Base-by-base conservation (phyloP, 805 yeast species). In the Starmera amethionina region DNA sequence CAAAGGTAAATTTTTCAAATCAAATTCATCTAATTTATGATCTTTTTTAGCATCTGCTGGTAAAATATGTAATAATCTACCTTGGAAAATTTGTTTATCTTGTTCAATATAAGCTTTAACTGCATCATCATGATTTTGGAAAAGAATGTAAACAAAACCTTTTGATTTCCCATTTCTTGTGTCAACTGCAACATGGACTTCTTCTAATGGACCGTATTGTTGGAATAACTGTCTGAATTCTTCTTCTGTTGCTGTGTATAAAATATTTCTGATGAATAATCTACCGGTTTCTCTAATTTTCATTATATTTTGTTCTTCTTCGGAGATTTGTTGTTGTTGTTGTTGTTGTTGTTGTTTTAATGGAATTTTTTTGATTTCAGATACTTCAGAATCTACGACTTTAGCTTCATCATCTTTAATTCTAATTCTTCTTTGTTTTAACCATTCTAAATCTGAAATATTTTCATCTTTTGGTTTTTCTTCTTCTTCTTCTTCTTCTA, bases 21-120 rank as follows among this genome's bases (percentile, higher is more conserved):
- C 97, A 60, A 85, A 87, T 56, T 93, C 98, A 58, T 88, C 96
- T 35, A 93, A 63, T 42, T 77, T 72, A 55, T 87, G 95, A 38
- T 78, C 81, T 46, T 88, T 84, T 61, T 87, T 87, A 37, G 73
- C 76, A 38, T 86, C 80, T 3, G 82, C 97, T 13, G 96, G 89
- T 40, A 93, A 63, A 44, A 93, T 82, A 60, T 93, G 98, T 38
- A 93, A 62, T 39, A 93, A 69, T 51, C 98, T 77, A 39, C 98
- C 98, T 63, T 93, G 97, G 67, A 85, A 90, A 56, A 85, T 82
- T 54, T 83, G 82, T 53, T 86, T 88, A 60, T 93, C 98, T 38
- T 89, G 66, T 12, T 70, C 73, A 30, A 70, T 60, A 56, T 69
- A 89, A 0, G 97, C 97, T 27, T 63, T 56, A 1, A 82, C 76